Evolutionary conservation across 148 eudicot species (phyloP), one percentile per base, ranked within the genome.

Genomic region (Rhododendron kiyosumense): DNA sequence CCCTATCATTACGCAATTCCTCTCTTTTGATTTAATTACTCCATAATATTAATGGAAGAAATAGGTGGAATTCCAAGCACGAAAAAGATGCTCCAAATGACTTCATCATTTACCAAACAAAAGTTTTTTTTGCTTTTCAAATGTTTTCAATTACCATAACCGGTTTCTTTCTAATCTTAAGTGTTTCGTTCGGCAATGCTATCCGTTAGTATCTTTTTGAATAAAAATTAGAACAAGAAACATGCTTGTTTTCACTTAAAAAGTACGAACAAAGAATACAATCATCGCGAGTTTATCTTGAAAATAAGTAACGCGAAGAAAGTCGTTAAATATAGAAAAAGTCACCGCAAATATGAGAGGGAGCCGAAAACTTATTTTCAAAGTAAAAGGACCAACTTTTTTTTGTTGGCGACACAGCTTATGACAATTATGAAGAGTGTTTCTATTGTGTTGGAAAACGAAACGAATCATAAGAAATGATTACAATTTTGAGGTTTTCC

Each of bases 1-100:
- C 34, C 28, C 36, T n/a, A 71, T 65, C 84, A 10, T 43, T 43
- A 85, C 78, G 57, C 84, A 65, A 65, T 63, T 57, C 8, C 82
- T 84, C 81, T 49, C 51, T 59, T 77, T 48, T 15, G 24, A 79
- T 63, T 17, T 32, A 32, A 32, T 32, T 48, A 41, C 45, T 41
- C 45, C 6, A 54, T 54, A 4, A 54, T 4, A 18, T 17, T 54
- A 54, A 20, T 54, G 22, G 7, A 54, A 54, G 61, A 54, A 54
- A 54, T 54, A 54, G 7, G 61, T 43, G 2, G 1, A 49, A n/a
- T 49, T 52, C 26, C 30, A 11, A 52, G 3, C 24, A 54, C 61
- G 20, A 18, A 9, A 81, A 54, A 43, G 49, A 65, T 83, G 52
- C 76, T 83, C 77, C 76, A 38, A 63, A 41, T 13, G 24, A 83